Conservation (phyloP, 2,329 filamentous ascomycete species). For the Trichophaea hybrida region DNA sequence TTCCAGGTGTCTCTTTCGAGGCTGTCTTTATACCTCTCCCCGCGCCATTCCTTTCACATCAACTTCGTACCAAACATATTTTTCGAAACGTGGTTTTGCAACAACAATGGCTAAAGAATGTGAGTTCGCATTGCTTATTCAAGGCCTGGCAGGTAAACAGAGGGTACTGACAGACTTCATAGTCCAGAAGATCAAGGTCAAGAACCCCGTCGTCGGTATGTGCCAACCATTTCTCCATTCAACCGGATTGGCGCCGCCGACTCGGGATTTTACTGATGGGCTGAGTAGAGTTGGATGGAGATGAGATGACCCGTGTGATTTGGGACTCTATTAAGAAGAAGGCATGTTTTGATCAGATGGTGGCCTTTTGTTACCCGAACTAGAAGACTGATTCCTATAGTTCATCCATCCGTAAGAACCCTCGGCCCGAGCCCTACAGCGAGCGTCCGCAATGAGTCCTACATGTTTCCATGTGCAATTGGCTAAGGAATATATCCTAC, state of each 20-base stretch:
- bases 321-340: constrained; percentile 99
- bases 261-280: background rate
- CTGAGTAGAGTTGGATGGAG: constrained; percentile 29
- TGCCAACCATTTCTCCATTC: constrained; percentile 9
- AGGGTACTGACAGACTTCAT: background rate
- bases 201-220: constrained; percentile 82
- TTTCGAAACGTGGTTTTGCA: constrained; percentile 1
- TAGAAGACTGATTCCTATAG: constrained; percentile 29
- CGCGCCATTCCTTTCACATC: background rate
- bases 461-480: background rate
- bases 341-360: constrained; percentile 31
- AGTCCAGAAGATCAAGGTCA: constrained; percentile 88
- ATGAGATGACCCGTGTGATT: constrained; percentile 96
- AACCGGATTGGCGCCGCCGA: background rate
- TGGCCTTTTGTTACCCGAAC: background rate
- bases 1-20: constrained; percentile 5
- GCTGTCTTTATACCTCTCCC: background rate
- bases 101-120: constrained; percentile 5
- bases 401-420: constrained; percentile 63
- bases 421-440: background rate
- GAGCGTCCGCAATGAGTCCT: background rate
- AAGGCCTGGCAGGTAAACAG: background rate
- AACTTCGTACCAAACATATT: background rate
- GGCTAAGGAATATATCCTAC: background rate
- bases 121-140: background rate